These are phyloP conservation scores for Wickerhamiella allomyrinae DNA, from an alignment of 805 yeast species.

Conservation along the genomic window DNA sequence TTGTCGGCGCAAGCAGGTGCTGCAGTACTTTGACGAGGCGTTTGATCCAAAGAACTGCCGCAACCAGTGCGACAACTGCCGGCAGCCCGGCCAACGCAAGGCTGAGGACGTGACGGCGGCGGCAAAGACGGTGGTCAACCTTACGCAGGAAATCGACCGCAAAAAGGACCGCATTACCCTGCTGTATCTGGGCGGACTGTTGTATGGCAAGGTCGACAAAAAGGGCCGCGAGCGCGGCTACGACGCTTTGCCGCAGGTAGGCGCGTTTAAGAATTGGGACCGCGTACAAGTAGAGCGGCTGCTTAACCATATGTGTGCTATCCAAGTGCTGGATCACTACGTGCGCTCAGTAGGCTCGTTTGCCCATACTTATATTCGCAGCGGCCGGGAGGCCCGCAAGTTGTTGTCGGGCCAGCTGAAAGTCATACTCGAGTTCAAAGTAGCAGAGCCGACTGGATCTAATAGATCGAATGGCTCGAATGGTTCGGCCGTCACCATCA, in stretches of 20 bases:
- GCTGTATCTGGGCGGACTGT: constrained; percentile 66
- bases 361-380: constrained; percentile 57
- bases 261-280: constrained; percentile 50
- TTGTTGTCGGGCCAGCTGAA: constrained; percentile 29
- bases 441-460: background rate
- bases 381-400: constrained; percentile 41
- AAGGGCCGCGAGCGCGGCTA: constrained; percentile 52
- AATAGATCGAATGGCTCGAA: too few relatives aligned
- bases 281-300: constrained; percentile 67
- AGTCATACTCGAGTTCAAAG: constrained; percentile 14
- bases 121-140: constrained; percentile 42
- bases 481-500: too few relatives aligned
- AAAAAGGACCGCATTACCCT: constrained; percentile 53
- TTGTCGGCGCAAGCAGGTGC: constrained; percentile 77
- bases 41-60: constrained; percentile 55
- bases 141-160: constrained; percentile 42
- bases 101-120: constrained; percentile 48
- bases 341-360: constrained; percentile 59
- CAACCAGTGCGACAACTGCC: constrained; percentile 77
- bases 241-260: constrained; percentile 46
- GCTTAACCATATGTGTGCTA: constrained; percentile 60
- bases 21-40: constrained; percentile 78
- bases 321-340: constrained; percentile 53
- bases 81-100: constrained; percentile 25
- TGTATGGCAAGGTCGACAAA: constrained; percentile 50